These are phyloP conservation scores for Fusarium dimerum DNA, from an alignment of 2,329 filamentous ascomycete species.

Conservation along the genomic window DNA sequence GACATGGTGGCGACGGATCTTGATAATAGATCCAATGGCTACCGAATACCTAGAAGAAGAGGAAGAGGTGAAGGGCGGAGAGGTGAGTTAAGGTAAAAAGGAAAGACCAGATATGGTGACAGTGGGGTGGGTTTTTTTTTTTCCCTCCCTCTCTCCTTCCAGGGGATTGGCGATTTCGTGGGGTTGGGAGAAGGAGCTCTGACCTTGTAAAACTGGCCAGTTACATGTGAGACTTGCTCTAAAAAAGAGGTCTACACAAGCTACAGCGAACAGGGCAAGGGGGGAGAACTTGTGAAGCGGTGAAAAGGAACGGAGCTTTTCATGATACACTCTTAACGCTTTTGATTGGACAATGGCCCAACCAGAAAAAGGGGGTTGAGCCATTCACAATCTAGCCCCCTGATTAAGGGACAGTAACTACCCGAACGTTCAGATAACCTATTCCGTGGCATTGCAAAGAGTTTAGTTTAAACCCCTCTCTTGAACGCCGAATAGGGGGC, in stretches of 20 bases:
- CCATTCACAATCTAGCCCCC: neutral
- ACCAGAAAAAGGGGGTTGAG: neutral
- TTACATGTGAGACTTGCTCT: neutral
- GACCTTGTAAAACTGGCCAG: neutral
- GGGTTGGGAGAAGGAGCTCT: neutral
- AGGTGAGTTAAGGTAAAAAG: conserved; percentile 4
- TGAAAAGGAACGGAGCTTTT: neutral
- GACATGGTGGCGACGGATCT: conserved; percentile 35
- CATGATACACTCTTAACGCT: neutral
- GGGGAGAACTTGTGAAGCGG: too few species aligned
- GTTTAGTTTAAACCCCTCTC: neutral
- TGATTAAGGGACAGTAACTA: neutral
- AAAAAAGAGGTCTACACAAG: too few species aligned
- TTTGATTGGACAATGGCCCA: neutral
- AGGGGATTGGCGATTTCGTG: neutral
- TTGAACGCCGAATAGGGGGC: neutral
- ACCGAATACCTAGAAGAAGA: conserved; percentile 18
- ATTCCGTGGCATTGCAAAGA: neutral
- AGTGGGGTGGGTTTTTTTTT: conserved; percentile 22
- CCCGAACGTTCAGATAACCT: neutral
- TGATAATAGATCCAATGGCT: conserved; percentile 26
- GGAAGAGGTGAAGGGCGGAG: conserved; percentile 13
- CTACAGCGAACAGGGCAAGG: neutral
- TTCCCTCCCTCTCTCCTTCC: neutral
- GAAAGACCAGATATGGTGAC: neutral